Percentiles rank a stretch among this genome's conserved stretches.
Evolutionary conservation across 2,329 filamentous ascomycete species (phyloP).

Genomic region (Neofusicoccum kwambonambiense): DNA sequence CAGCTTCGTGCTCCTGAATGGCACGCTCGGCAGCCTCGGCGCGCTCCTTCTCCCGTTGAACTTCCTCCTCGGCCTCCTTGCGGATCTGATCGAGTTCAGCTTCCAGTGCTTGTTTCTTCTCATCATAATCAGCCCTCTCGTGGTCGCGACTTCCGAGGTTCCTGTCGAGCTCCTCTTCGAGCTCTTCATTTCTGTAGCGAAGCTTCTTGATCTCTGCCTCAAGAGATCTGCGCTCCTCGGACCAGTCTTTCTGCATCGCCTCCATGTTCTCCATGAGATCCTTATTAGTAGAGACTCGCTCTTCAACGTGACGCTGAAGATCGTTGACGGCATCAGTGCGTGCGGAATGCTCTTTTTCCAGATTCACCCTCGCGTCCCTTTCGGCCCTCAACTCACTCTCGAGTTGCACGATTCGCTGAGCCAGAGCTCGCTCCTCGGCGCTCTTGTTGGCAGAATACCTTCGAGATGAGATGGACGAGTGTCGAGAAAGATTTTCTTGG

Average conservation of each 20-base stretch:
- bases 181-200: constrained; percentile 77
- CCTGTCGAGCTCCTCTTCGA: constrained; percentile 88
- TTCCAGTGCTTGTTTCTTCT: constrained; percentile 66
- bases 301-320: constrained; percentile 70
- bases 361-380: constrained; percentile 62
- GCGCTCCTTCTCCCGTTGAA: constrained; percentile 39
- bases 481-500: constrained; percentile 51
- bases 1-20: constrained; percentile 47
- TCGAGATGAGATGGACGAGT: constrained; percentile 61
- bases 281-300: constrained; percentile 87
- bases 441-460: constrained; percentile 61
- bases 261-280: constrained; percentile 95
- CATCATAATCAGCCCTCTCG: constrained; percentile 69
- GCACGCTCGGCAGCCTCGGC: constrained; percentile 21
- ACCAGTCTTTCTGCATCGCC: constrained; percentile 83
- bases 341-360: constrained; percentile 69
- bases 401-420: constrained; percentile 63
- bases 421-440: constrained; percentile 59
- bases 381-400: constrained; percentile 77
- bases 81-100: constrained; percentile 66
- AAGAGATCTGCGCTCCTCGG: constrained; percentile 77
- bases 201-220: constrained; percentile 76
- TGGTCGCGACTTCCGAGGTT: constrained; percentile 80
- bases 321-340: constrained; percentile 57
- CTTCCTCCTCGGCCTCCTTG: constrained; percentile 49